Evolutionary conservation across 2,329 filamentous ascomycete species (phyloP).

Genomic region (Paracorniculantispora psalliotae): DNA sequence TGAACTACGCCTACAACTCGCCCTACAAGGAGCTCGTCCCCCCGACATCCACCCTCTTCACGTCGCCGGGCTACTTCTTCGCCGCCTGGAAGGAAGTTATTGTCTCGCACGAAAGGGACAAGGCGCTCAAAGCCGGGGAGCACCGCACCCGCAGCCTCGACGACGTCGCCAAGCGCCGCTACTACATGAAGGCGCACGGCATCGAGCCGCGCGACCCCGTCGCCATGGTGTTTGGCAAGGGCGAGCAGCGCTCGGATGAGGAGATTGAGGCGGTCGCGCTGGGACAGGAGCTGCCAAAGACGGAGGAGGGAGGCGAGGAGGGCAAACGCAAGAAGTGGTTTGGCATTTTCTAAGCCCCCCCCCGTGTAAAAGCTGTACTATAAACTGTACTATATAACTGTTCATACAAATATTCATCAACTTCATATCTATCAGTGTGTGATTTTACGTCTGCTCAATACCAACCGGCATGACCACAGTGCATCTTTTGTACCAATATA

Average conservation of each 20-base stretch:
- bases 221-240: constrained; percentile 38
- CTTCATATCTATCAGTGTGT: too few species aligned
- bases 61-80: constrained; percentile 64
- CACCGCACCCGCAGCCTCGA: constrained; percentile 69
- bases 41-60: constrained; percentile 60
- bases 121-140: constrained; percentile 62
- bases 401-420: too few species aligned
- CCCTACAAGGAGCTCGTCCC: constrained; percentile 78
- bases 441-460: too few species aligned
- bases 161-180: constrained; percentile 79
- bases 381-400: neutral
- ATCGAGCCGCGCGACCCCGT: constrained; percentile 60
- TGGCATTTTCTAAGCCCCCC: constrained; percentile 63
- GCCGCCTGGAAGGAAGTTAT: constrained; percentile 66
- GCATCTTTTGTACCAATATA: too few species aligned
- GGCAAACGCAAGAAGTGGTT: constrained; percentile 67
- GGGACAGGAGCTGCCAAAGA: constrained; percentile 30
- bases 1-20: constrained; percentile 74
- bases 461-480: too few species aligned
- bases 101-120: constrained; percentile 69
- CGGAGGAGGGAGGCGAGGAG: constrained; percentile 26
- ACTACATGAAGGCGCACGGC: constrained; percentile 83
- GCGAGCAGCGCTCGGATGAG: constrained; percentile 30
- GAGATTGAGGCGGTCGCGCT: constrained; percentile 32
- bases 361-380: neutral